Evolutionary conservation across 805 yeast genomes (phyloP).

Genomic region (Clavispora vitiphila): DNA sequence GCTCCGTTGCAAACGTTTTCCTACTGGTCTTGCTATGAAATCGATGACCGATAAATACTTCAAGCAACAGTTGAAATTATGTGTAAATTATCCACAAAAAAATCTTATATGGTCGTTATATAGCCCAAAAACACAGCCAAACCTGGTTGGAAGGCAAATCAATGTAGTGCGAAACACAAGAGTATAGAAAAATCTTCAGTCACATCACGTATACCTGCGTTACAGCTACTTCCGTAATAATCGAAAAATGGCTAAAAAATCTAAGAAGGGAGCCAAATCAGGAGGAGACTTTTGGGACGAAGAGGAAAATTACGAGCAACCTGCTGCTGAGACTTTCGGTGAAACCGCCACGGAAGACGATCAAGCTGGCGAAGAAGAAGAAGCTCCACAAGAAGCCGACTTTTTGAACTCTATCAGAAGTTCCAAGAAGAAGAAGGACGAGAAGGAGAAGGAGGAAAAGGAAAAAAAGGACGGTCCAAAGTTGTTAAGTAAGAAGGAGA

Average conservation of each 20-base stretch:
- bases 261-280: conserved; percentile 55
- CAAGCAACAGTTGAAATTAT: too few species aligned
- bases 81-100: too few species aligned
- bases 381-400: conserved; percentile 31
- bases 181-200: conserved; percentile 14
- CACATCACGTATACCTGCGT: not conserved
- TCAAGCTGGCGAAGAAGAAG: conserved; percentile 3
- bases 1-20: not conserved
- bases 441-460: conserved; percentile 55
- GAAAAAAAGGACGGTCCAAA: conserved; percentile 55
- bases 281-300: conserved; percentile 82
- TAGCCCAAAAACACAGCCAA: too few species aligned
- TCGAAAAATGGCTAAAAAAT: conserved; percentile 38
- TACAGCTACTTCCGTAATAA: not conserved
- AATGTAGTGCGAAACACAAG: conserved; percentile 1
- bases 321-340: conserved; percentile 33
- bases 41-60: too few species aligned
- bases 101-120: too few species aligned
- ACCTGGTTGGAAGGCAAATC: not conserved
- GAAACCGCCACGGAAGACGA: conserved; percentile 11
- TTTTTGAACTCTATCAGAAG: conserved; percentile 80
- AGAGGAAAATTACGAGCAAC: conserved; percentile 46
- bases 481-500: conserved; percentile 86
- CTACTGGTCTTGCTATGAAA: not conserved
- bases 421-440: conserved; percentile 73